Base-by-base conservation (phyloP, 2,329 filamentous ascomycete genomes). In the Ophiostoma sp. region DNA sequence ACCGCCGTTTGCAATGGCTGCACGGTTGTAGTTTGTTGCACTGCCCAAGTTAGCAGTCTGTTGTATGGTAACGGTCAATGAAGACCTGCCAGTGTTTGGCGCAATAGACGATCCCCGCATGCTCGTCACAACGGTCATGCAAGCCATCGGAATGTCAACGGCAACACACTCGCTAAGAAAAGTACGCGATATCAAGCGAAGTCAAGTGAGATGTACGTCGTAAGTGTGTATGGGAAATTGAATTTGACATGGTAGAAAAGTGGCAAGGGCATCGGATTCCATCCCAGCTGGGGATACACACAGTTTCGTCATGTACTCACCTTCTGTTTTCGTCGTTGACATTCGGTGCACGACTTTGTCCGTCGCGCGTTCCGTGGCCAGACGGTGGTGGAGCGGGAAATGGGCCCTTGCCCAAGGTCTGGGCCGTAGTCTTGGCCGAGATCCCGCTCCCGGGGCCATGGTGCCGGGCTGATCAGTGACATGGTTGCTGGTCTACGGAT, bases 11-110 rank as follows among this genome's bases (percentile, higher is more conserved):
- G 76, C 85, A 87, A 75, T 86, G 84, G 48, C 82, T 82, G 77
- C 85, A 86, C 12, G 85, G 85, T 31, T 85, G 83, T 33, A 82
- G 81, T 75, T 85, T 83, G 74, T 85, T 84, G 77, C 85, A 87
- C 50, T 74, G 31, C 2, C 15, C n/a, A n/a, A 48, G 50, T 69
- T 48, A 61, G 55, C 25, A 42, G n/a, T n/a, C n/a, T n/a, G n/a
- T n/a, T n/a, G n/a, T n/a, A n/a, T n/a, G n/a, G n/a, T n/a, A n/a
- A n/a, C n/a, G n/a, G n/a, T n/a, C n/a, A n/a, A n/a, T n/a, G n/a
- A n/a, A n/a, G n/a, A n/a, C n/a, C n/a, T 22, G n/a, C 22, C 50
- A 17, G 25, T 15, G 19, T 17, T 12, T 48, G 9, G 15, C 9
- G 7, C 15, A n/a, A 22, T 25, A 69, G 7, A 31, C 12, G 36